Conservation (phyloP, 2,329 filamentous ascomycete genomes). For the Arachnomyces sp. region DNA sequence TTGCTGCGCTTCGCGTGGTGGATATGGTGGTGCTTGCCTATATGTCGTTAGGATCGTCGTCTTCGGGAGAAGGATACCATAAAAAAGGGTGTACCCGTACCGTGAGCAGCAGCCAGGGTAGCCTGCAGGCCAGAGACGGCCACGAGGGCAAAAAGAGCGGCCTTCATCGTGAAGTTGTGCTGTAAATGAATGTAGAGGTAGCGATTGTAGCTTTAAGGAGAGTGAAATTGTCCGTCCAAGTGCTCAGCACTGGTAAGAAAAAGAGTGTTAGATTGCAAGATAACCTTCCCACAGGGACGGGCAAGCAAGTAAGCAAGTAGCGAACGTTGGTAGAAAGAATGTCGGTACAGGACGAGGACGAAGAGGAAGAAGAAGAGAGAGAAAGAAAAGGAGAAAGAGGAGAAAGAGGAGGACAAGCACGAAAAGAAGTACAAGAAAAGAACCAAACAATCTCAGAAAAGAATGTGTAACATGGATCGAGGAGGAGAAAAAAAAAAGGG, state of each 20-base stretch:
- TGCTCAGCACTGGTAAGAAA: not conserved
- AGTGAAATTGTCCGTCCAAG: not conserved
- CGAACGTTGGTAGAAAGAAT: constrained; percentile 9
- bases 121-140: constrained; percentile 34
- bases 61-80: not conserved
- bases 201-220: not conserved
- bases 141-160: constrained; percentile 28
- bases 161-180: constrained; percentile 43
- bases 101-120: constrained; percentile 35
- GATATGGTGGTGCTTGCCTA: constrained; percentile 29
- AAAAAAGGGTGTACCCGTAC: no score
- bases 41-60: constrained; percentile 5
- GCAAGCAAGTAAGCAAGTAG: constrained; percentile 11
- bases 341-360: constrained; percentile 12
- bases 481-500: no score
- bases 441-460: no score
- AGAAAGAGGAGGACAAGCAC: constrained; percentile 25
- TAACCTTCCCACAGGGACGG: constrained; percentile 1
- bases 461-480: no score
- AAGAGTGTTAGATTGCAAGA: not conserved
- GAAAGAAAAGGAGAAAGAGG: constrained; percentile 9
- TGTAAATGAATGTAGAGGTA: not conserved
- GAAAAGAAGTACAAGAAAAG: no score
- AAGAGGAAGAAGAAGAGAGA: constrained; percentile 8
- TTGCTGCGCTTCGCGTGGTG: constrained; percentile 30